phyloP scores from a whole-genome alignment of 2,329 filamentous ascomycete species.

The Aspergillus sp. region DNA sequence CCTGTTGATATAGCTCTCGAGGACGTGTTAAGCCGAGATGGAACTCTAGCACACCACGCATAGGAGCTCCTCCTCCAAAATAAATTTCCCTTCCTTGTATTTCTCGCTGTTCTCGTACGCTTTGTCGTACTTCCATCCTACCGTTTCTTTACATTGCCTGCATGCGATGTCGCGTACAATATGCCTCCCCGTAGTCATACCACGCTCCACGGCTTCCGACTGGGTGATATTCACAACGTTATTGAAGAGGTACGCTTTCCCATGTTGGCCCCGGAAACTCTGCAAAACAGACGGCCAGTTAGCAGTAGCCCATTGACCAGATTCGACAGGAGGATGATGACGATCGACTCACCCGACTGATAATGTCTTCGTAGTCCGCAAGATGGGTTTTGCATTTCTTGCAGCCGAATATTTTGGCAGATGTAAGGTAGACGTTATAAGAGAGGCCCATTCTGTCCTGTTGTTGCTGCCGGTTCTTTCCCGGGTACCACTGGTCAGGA shows the following conservation, averaged over 20 bases:
- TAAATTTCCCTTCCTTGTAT: conserved; percentile 99
- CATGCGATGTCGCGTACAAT: conserved; percentile 92
- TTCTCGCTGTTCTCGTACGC: conserved; percentile 90
- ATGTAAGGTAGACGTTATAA: conserved; percentile 89
- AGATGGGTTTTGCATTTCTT: conserved; percentile 95
- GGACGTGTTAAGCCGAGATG: neutral
- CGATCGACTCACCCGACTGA: conserved; percentile 72
- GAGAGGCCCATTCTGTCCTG: conserved; percentile 70
- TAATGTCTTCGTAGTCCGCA: conserved; percentile 92
- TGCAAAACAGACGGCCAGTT: conserved; percentile 39
- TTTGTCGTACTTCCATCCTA: conserved; percentile 99
- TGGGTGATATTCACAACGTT: conserved; percentile 85
- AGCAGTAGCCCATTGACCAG: neutral
- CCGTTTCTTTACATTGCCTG: conserved; percentile 84
- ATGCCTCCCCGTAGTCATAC: conserved; percentile 96
- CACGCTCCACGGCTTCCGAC: conserved; percentile 83
- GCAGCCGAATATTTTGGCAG: conserved; percentile 86
- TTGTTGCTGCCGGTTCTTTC: conserved; percentile 16
- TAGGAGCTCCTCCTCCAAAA: conserved; percentile 86
- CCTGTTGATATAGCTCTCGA: neutral
- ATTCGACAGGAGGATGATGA: too few species aligned
- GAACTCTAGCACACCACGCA: conserved; percentile 65
- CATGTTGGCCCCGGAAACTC: conserved; percentile 98
- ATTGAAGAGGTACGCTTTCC: conserved; percentile 96
- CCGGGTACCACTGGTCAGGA: conserved; percentile 15